These are phyloP conservation scores for Lavandula angustifolia DNA, from an alignment of 257 asterid genomes.

Conservation along the genomic window DNA sequence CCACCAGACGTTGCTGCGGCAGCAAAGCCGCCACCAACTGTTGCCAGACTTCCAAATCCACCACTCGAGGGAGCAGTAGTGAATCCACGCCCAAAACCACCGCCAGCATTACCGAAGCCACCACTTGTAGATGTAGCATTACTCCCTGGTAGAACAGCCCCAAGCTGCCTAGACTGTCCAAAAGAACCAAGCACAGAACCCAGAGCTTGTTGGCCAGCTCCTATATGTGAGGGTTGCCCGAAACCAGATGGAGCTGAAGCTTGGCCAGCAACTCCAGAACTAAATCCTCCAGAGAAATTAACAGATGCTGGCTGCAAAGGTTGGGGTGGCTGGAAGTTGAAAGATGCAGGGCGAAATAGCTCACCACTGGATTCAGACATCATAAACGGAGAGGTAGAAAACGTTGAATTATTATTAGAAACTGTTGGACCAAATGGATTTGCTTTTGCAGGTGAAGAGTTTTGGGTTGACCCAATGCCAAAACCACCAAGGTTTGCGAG, in stretches of 20 bases:
- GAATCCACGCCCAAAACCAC: constrained; percentile 62
- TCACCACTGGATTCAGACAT: constrained; percentile 53
- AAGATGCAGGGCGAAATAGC: constrained; percentile 92
- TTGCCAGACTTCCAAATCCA: constrained; percentile 52
- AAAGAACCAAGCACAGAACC: constrained; percentile 92
- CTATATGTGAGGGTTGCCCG: constrained; percentile 77
- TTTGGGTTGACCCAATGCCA: constrained; percentile 62
- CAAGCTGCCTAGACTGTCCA: constrained; percentile 96
- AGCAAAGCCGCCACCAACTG: constrained; percentile 63
- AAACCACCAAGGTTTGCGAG: constrained; percentile 69
- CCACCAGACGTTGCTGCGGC: background rate
- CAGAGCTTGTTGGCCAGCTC: constrained; percentile 82
- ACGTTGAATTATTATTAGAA: constrained; percentile 42
- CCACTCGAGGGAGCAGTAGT: constrained; percentile 50
- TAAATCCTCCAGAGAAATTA: constrained; percentile 57
- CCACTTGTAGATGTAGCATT: constrained; percentile 52
- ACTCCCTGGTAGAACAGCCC: constrained; percentile 66
- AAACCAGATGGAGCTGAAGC: constrained; percentile 59
- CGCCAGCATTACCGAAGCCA: constrained; percentile 50
- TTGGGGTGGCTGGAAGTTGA: constrained; percentile 66
- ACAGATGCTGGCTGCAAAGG: constrained; percentile 46
- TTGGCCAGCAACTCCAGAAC: constrained; percentile 49
- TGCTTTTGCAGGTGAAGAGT: constrained; percentile 44
- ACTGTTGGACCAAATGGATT: constrained; percentile 69
- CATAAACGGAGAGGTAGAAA: constrained; percentile 43